phyloP scores from a whole-genome alignment of 495 filamentous ascomycete genomes.

The Aspergillus biplanus region DNA sequence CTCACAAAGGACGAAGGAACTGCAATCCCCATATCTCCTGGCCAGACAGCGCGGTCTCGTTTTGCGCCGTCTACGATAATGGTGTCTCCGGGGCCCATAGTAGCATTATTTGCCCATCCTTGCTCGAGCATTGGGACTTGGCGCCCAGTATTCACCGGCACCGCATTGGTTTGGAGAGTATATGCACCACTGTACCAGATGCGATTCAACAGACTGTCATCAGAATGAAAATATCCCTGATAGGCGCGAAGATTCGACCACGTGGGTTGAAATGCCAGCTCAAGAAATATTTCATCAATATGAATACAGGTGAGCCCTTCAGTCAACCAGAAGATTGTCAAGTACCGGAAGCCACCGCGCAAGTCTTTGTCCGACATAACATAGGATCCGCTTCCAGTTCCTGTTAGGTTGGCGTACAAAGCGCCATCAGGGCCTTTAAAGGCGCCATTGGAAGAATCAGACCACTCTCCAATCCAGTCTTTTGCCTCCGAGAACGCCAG shows the following conservation, averaged over 20 bases:
- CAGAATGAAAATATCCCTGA: conserved; percentile 65
- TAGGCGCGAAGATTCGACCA: conserved; percentile 66
- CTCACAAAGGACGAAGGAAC: conserved; percentile 60
- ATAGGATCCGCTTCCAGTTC: conserved; percentile 47
- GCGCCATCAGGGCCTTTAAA: conserved; percentile 56
- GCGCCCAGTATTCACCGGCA: conserved; percentile 57
- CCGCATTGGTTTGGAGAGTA: conserved; percentile 62
- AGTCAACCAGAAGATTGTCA: conserved; percentile 57
- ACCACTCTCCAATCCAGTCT: conserved; percentile 63
- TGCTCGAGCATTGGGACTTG: conserved; percentile 49
- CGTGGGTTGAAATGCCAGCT: conserved; percentile 63
- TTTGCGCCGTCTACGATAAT: conserved; percentile 64
- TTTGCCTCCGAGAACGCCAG: conserved; percentile 66
- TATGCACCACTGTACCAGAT: conserved; percentile 70
- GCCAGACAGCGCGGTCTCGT: conserved; percentile 62
- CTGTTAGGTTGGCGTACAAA: conserved; percentile 54
- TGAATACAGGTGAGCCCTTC: conserved; percentile 37
- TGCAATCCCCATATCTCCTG: conserved; percentile 65
- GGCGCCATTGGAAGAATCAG: conserved; percentile 60
- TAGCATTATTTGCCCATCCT: conserved; percentile 61
- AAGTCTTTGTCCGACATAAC: conserved; percentile 56
- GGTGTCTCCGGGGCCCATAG: conserved; percentile 55
- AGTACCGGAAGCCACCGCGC: conserved; percentile 64
- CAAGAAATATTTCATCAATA: conserved; percentile 48
- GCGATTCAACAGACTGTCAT: conserved; percentile 61